Evolutionary conservation across 2,329 filamentous ascomycete species (phyloP).

Genomic region (Hirsutella thompsonii): DNA sequence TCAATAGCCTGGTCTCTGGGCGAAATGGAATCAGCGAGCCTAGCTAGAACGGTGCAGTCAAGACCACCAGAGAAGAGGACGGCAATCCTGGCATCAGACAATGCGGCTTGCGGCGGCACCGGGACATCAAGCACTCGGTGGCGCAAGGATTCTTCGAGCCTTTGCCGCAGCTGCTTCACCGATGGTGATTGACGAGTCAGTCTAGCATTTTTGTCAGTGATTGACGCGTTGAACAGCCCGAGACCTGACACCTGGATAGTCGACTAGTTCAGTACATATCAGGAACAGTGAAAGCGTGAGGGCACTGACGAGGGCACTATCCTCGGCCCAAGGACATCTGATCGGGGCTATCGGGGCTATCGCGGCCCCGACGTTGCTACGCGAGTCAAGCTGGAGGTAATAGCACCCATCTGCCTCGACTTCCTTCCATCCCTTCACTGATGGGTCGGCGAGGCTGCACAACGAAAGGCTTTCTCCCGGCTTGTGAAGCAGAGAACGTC

Average conservation of each 20-base stretch:
- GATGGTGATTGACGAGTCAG: slow-evolving; percentile 26
- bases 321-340: slow-evolving; percentile 18
- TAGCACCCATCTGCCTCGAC: slow-evolving; percentile 79
- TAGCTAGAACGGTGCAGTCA: slow-evolving; percentile 80
- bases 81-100: slow-evolving; percentile 45
- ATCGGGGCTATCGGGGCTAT: slow-evolving; percentile 8
- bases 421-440: slow-evolving; percentile 51
- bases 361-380: slow-evolving; percentile 1
- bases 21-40: slow-evolving; percentile 65
- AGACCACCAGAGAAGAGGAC: slow-evolving; percentile 89
- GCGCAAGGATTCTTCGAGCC: slow-evolving; percentile 48
- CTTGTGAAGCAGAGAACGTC: slow-evolving; percentile 64
- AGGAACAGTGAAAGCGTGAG: slow-evolving; percentile 1
- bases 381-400: slow-evolving; percentile 39
- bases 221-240: slow-evolving; percentile 34
- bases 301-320: slow-evolving; percentile 32
- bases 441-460: slow-evolving; percentile 55
- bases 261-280: background rate
- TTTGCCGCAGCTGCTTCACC: slow-evolving; percentile 37
- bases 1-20: slow-evolving; percentile 61
- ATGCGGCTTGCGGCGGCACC: slow-evolving; percentile 28
- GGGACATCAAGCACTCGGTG: slow-evolving; percentile 56
- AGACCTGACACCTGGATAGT: slow-evolving; percentile 36
- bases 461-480: slow-evolving; percentile 40
- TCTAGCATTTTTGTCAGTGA: slow-evolving; percentile 20